phyloP scores from a whole-genome alignment of 2,329 filamentous ascomycete species.

The Cladosporium sp. region DNA sequence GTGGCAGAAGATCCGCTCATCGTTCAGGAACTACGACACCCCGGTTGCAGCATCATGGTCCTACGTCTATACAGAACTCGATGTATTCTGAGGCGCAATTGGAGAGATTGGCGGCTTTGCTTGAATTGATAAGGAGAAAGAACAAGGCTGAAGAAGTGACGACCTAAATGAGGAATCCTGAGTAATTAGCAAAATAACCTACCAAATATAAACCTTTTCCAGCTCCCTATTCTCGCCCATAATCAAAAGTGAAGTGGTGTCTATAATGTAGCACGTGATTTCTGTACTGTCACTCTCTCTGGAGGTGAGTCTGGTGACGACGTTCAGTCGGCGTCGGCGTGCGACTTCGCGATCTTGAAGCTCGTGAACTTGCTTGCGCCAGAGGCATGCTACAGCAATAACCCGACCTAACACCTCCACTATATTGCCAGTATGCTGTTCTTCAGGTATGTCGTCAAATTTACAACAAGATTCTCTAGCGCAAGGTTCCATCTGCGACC shows the following conservation, averaged over 20 bases:
- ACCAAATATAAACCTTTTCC: too few relatives aligned
- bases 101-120: background rate
- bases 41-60: background rate
- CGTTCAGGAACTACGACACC: conserved; percentile 7
- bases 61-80: background rate
- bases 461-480: background rate
- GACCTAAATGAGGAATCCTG: background rate
- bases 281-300: background rate
- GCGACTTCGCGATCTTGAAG: conserved; percentile 10
- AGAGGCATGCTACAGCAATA: conserved; percentile 18
- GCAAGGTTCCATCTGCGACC: background rate
- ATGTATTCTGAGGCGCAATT: background rate
- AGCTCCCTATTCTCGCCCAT: background rate
- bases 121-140: background rate
- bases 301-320: background rate
- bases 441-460: conserved; percentile 32
- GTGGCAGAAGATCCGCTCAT: background rate
- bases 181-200: background rate
- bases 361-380: conserved; percentile 16
- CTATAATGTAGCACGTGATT: conserved; percentile 2
- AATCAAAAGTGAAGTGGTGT: background rate
- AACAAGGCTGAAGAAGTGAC: background rate
- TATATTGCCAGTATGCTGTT: conserved; percentile 35
- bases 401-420: conserved; percentile 3
- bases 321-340: conserved; percentile 16